These are phyloP conservation scores for Fagopyrum tataricum DNA, from an alignment of 148 eudicot genomes.

Conservation along the genomic window DNA sequence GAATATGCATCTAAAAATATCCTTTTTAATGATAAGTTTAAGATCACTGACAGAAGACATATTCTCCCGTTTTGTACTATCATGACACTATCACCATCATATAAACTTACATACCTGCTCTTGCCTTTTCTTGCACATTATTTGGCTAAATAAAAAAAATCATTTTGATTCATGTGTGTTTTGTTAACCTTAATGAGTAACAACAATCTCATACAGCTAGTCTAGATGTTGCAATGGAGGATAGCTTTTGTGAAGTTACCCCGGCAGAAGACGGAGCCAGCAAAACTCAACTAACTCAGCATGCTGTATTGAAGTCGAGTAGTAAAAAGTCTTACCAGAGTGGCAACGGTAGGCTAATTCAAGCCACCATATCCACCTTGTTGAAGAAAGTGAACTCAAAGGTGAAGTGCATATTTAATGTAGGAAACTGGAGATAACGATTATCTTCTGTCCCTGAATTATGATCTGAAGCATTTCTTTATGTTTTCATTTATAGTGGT, in stretches of 20 bases:
- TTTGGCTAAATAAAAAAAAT: neutral
- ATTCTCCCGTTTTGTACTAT: neutral
- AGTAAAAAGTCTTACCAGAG: constrained; percentile 14
- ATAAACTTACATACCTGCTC: neutral
- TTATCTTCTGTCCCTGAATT: neutral
- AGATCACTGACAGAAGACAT: neutral
- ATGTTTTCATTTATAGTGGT: no score
- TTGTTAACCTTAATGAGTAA: constrained; percentile 32
- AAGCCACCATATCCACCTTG: constrained; percentile 64
- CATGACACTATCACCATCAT: neutral
- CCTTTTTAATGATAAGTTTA: neutral
- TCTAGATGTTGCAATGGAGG: constrained; percentile 25
- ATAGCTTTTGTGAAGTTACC: constrained; percentile 20
- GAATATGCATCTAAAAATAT: constrained; percentile 1
- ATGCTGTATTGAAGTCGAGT: neutral
- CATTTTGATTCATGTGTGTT: constrained; percentile 3
- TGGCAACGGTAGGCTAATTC: constrained; percentile 51
- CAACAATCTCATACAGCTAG: constrained; percentile 29
- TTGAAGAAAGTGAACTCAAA: constrained; percentile 71
- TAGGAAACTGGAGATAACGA: neutral
- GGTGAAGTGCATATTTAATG: constrained; percentile 25
- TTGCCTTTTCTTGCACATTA: neutral
- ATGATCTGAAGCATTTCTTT: no score
- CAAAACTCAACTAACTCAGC: neutral
- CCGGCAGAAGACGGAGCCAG: neutral